These are phyloP conservation scores for Nannochloropsis granulata DNA, from an alignment of 108 stramenopile genomes.

Conservation along the genomic window DNA sequence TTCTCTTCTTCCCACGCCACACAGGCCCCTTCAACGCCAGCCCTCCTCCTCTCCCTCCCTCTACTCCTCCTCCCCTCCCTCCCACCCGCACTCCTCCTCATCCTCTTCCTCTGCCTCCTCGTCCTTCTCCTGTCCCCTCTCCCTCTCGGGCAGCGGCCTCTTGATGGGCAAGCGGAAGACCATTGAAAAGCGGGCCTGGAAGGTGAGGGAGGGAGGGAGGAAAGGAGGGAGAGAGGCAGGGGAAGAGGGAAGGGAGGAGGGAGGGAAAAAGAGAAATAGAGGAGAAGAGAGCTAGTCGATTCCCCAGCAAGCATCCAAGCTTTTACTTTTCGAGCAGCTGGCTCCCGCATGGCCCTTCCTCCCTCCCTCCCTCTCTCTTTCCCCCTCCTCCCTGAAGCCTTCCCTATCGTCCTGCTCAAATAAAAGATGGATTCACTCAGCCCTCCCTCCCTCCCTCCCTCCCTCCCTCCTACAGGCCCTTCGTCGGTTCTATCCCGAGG, in stretches of 20 bases:
- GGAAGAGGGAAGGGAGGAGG: neutral
- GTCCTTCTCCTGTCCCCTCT: neutral
- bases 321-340: too few species aligned
- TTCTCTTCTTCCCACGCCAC: too few species aligned
- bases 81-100: too few species aligned
- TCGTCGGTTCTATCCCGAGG: neutral
- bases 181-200: constrained; percentile 20
- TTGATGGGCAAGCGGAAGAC: constrained; percentile 2
- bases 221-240: too few species aligned
- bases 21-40: neutral
- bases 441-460: neutral
- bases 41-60: neutral
- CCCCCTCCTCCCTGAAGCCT: neutral
- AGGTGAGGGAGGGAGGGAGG: constrained; percentile 5
- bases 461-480: neutral
- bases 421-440: too few species aligned
- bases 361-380: neutral
- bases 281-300: too few species aligned
- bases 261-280: too few species aligned
- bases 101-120: too few species aligned
- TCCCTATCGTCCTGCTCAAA: too few species aligned
- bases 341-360: too few species aligned
- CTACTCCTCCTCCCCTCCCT: too few species aligned
- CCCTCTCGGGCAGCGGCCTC: neutral
- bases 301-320: too few species aligned